These are phyloP conservation scores for Ustilago lituana DNA, from an alignment of 1,284 basidiomycete species.

Conservation along the genomic window DNA sequence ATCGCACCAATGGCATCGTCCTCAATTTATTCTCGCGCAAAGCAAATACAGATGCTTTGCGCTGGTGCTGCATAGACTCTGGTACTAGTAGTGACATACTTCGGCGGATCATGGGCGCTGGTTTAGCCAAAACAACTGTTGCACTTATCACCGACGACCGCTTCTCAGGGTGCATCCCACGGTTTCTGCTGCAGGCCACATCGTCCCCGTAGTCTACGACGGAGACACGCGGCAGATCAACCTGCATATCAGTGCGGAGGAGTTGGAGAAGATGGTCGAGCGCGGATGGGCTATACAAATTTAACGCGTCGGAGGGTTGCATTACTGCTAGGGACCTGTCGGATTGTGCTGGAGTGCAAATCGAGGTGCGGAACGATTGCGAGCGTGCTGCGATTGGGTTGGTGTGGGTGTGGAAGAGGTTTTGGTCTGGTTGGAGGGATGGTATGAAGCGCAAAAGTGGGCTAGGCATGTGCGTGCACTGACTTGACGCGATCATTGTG, in stretches of 20 bases:
- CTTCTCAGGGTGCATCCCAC: constrained; percentile 82
- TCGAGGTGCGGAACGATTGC: too few relatives aligned
- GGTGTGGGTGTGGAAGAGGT: too few relatives aligned
- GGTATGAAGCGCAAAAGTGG: too few relatives aligned
- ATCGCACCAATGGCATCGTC: too few relatives aligned
- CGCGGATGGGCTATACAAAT: constrained; percentile 51
- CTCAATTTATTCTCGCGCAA: too few relatives aligned
- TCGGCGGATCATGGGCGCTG: constrained; percentile 79
- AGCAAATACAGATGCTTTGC: too few relatives aligned
- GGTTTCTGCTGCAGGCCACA: constrained; percentile 87
- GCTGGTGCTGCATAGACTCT: too few relatives aligned
- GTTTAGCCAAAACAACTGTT: constrained; percentile 85
- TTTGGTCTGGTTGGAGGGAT: too few relatives aligned
- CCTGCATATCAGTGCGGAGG: constrained; percentile 34
- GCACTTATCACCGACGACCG: constrained; percentile 95
- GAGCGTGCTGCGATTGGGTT: too few relatives aligned
- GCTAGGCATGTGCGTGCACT: too few relatives aligned
- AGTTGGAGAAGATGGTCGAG: constrained; percentile 26
- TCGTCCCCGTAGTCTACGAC: constrained; percentile 88
- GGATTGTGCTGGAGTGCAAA: too few relatives aligned
- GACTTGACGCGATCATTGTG: constrained; percentile 31
- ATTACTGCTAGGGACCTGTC: constrained; percentile 42
- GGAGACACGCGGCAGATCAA: constrained; percentile 71
- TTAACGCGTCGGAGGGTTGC: constrained; percentile 48
- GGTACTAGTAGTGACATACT: too few relatives aligned